Percentiles rank a stretch among this genome's conserved stretches.
phyloP scores from a whole-genome alignment of 1,284 basidiomycete species.

The Phellopilus nigrolimitatus region DNA sequence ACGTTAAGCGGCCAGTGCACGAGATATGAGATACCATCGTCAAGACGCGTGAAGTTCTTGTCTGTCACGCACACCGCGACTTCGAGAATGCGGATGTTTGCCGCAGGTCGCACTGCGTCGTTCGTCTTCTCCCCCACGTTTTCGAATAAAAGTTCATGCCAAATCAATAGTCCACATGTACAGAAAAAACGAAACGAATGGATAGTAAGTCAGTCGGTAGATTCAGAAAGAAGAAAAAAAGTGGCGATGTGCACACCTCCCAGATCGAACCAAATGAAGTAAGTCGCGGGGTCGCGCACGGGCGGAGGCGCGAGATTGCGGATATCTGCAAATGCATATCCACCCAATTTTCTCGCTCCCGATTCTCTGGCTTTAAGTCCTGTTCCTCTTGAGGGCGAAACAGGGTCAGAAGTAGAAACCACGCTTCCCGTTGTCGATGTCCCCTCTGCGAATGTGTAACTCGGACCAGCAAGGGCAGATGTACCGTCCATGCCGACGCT shows the following conservation, averaged over 20 bases:
- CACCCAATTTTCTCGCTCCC: too few species aligned
- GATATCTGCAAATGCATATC: not conserved
- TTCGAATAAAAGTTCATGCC: not conserved
- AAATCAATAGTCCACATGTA: not conserved
- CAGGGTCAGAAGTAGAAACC: too few species aligned
- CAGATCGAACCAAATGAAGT: slow-evolving; percentile 19
- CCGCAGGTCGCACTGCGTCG: slow-evolving; percentile 10
- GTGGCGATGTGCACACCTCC: slow-evolving; percentile 10
- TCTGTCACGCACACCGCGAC: slow-evolving; percentile 16
- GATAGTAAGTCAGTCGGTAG: too few species aligned
- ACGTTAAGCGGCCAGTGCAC: slow-evolving; percentile 17
- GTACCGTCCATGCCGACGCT: not conserved
- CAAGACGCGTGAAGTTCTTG: slow-evolving; percentile 15
- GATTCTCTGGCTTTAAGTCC: too few species aligned
- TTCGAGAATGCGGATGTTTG: slow-evolving; percentile 16
- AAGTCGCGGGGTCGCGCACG: slow-evolving; percentile 11
- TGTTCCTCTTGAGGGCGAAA: too few species aligned
- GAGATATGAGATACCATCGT: slow-evolving; percentile 14
- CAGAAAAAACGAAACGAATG: not conserved
- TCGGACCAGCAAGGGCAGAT: not conserved
- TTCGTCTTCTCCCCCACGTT: slow-evolving; percentile 3
- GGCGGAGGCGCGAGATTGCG: slow-evolving; percentile 3
- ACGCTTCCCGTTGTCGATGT: not conserved
- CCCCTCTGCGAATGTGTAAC: slow-evolving; percentile 8
- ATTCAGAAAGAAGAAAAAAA: not conserved